Conservation (phyloP, 2,329 filamentous ascomycete genomes). For the Aureobasidium leucospermi region DNA sequence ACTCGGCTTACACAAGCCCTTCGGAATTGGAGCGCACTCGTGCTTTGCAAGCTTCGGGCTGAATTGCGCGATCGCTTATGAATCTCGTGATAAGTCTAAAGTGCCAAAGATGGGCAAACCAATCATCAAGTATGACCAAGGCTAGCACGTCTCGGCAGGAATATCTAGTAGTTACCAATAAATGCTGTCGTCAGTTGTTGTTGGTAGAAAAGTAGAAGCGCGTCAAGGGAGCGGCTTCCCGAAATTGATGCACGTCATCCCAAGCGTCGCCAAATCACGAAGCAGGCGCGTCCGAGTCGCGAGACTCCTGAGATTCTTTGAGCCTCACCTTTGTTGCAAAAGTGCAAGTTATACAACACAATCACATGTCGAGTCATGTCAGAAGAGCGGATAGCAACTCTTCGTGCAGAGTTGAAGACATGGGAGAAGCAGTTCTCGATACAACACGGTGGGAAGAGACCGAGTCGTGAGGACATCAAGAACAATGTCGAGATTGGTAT, state of each 20-base stretch:
- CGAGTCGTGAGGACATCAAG: constrained; percentile 69
- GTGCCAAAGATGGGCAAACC: neutral
- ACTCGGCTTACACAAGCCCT: constrained; percentile 4
- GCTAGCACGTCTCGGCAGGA: neutral
- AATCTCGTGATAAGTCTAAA: neutral
- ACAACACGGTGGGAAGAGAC: constrained; percentile 59
- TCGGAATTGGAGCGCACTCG: constrained; percentile 12
- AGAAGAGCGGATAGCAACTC: constrained; percentile 17
- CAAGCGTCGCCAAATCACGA: neutral
- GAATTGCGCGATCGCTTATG: neutral
- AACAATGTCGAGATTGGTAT: constrained; percentile 62
- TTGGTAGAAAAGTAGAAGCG: neutral
- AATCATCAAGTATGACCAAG: neutral
- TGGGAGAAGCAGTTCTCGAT: constrained; percentile 66
- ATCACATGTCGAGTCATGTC: neutral
- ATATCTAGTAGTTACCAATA: no score
- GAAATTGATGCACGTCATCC: constrained; percentile 9
- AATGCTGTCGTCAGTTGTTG: neutral
- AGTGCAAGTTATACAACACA: neutral
- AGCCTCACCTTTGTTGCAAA: neutral
- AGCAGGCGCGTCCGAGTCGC: constrained; percentile 4
- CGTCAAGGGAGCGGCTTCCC: neutral
- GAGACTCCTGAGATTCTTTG: neutral
- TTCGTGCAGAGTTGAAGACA: constrained; percentile 64
- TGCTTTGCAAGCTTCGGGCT: constrained; percentile 3